Evolutionary conservation across 805 yeast species (phyloP).

Genomic region (Maudiozyma barnettii): DNA sequence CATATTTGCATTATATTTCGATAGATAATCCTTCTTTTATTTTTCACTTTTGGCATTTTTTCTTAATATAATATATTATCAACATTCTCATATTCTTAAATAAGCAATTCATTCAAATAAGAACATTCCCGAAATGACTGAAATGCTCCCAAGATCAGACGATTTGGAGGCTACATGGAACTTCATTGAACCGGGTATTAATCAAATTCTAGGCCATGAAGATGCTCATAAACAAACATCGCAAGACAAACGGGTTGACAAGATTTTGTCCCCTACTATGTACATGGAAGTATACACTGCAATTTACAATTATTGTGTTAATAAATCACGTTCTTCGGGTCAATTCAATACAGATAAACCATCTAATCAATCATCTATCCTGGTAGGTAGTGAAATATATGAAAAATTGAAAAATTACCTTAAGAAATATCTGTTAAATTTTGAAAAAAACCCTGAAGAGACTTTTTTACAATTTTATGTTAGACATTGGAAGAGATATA

Average conservation of each 20-base stretch:
- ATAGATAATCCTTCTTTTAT: no score
- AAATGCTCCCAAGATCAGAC: constrained; percentile 43
- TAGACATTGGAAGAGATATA: constrained; percentile 77
- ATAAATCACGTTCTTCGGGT: constrained; percentile 47
- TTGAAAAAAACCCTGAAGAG: constrained; percentile 48
- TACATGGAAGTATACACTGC: constrained; percentile 89
- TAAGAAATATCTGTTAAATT: constrained; percentile 43
- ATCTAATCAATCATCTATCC: constrained; percentile 30
- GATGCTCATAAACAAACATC: constrained; percentile 22
- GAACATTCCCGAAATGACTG: constrained; percentile 17
- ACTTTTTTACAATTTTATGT: constrained; percentile 75
- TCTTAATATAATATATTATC: no score
- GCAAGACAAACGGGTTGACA: constrained; percentile 37
- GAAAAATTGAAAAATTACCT: constrained; percentile 60
- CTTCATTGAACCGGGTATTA: constrained; percentile 67
- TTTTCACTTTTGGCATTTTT: no score
- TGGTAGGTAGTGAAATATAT: constrained; percentile 89
- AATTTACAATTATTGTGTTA: constrained; percentile 85
- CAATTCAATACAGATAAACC: constrained; percentile 33
- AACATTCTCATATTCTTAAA: no score
- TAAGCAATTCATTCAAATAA: neutral
- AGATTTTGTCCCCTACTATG: constrained; percentile 58
- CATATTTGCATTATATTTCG: no score
- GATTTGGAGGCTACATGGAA: constrained; percentile 66
- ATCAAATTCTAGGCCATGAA: constrained; percentile 54